Base-by-base conservation (phyloP, 169 alveolate species). In the Theileria luwenshuni region DNA sequence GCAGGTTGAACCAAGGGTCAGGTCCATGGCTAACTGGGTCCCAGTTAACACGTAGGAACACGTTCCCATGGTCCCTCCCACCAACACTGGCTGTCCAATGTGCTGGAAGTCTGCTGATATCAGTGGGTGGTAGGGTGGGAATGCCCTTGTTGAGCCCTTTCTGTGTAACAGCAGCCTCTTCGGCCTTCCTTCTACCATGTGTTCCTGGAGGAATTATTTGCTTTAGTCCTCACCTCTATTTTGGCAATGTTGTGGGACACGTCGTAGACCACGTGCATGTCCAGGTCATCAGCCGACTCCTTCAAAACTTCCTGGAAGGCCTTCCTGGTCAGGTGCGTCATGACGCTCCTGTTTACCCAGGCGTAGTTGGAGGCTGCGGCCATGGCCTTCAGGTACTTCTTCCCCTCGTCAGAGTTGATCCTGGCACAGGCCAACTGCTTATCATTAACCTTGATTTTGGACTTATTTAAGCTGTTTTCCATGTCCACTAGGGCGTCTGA, bases 31-130 rank as follows among this genome's bases (percentile, higher is more conserved):
- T 69, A 59, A 63, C 64, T 90, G 93, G 1, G 95, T 93, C 47
- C 97, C 97, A 2, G 95, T 91, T 10, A 93, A 86, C 43, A 93
- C 94, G 61, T 92, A 93, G 35, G 94, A 87, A 85, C 92, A 83
- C 13, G 96, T 92, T 12, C 97, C 97, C 97, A 93, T 93, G 30
- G 96, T 90, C 33, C 97, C 97, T 17, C 97, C 97, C 7, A 93
- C 91, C 41, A 93, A 90, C 51, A 92, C 95, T 1, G 97, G 97
- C 79, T 93, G 96, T 3, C 97, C 97, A 41, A 86, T 76, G 42
- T 70, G 76, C 74, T 92, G 95, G 77, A 86, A 93, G 70, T 86
- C 95, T 43, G 85, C 76, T 0, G 97, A 94, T n/a, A 92, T 89
- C n/a, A 86, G 76, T 13, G 95, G 95, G 58, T 93, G 97, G 51